Conservation (phyloP, 495 filamentous ascomycete species). For the Penicillium lividum region DNA sequence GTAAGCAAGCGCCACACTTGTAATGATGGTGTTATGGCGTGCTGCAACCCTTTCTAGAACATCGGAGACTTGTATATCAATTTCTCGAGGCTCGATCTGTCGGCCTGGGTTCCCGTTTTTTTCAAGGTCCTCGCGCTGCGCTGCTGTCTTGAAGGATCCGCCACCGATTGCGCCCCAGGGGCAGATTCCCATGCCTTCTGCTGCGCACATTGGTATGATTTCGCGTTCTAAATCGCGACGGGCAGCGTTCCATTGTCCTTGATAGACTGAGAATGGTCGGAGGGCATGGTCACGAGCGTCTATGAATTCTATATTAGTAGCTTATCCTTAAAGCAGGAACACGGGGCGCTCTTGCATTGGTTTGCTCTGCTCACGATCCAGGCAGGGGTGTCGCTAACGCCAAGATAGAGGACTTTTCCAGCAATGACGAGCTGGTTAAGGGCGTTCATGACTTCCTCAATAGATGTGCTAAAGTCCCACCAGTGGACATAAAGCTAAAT, state of each 20-base stretch:
- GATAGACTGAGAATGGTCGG: slow-evolving; percentile 64
- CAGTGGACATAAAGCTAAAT: slow-evolving; percentile 56
- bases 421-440: slow-evolving; percentile 56
- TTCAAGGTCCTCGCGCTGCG: slow-evolving; percentile 22
- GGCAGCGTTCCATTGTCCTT: slow-evolving; percentile 61
- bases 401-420: slow-evolving; percentile 65
- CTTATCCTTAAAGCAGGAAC: too few species aligned
- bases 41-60: slow-evolving; percentile 62
- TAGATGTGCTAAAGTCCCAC: slow-evolving; percentile 59
- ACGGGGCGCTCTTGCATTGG: slow-evolving; percentile 11
- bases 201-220: slow-evolving; percentile 54
- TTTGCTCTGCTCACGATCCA: slow-evolving; percentile 65
- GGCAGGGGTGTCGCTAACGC: slow-evolving; percentile 62
- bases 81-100: slow-evolving; percentile 12
- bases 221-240: slow-evolving; percentile 57
- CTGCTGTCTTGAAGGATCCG: slow-evolving; percentile 38
- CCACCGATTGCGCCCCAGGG: slow-evolving; percentile 58
- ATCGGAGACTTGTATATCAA: slow-evolving; percentile 43
- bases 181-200: slow-evolving; percentile 57
- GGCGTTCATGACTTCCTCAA: slow-evolving; percentile 62
- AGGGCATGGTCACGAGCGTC: slow-evolving; percentile 62
- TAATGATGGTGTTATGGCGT: slow-evolving; percentile 51
- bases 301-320: not conserved
- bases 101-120: slow-evolving; percentile 25
- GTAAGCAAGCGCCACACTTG: slow-evolving; percentile 64